Evolutionary conservation across 345 rosid genomes (phyloP).

Genomic region (Lagerstroemia speciosa): DNA sequence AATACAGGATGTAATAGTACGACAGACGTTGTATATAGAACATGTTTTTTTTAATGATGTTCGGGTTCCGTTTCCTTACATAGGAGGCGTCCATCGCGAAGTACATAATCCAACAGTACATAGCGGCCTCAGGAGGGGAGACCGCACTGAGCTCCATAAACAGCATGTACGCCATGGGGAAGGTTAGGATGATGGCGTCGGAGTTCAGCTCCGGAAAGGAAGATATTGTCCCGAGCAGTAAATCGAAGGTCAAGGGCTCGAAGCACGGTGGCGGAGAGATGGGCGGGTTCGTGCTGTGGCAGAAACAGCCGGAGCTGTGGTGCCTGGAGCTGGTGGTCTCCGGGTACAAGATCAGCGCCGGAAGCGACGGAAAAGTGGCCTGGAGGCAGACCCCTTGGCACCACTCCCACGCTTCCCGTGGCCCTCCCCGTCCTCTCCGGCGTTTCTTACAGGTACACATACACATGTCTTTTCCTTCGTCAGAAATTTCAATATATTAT

Average conservation of each 20-base stretch:
- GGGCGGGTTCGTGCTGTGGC: constrained; percentile 94
- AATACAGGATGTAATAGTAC: too few relatives aligned
- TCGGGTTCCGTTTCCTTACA: background rate
- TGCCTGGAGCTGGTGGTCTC: constrained; percentile 83
- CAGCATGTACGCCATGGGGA: constrained; percentile 92
- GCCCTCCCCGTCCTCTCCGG: constrained; percentile 79
- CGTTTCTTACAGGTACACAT: constrained; percentile 64
- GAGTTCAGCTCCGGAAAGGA: constrained; percentile 69
- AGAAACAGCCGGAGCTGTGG: constrained; percentile 79
- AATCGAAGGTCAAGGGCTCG: constrained; percentile 34
- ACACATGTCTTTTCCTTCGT: background rate
- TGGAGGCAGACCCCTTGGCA: constrained; percentile 98
- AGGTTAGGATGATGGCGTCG: constrained; percentile 83
- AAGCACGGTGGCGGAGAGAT: constrained; percentile 50
- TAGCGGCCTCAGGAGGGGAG: constrained; percentile 89
- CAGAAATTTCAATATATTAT: too few relatives aligned
- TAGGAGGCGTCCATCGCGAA: constrained; percentile 88
- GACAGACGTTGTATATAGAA: too few relatives aligned
- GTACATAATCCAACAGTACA: constrained; percentile 84
- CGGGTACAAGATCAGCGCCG: constrained; percentile 86
- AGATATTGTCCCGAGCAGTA: constrained; percentile 36
- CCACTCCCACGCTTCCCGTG: constrained; percentile 79
- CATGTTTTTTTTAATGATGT: background rate
- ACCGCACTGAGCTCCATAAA: constrained; percentile 42
- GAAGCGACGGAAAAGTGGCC: constrained; percentile 82